A percentile compares a stretch with the other conserved stretches of the same genome.
Conservation (phyloP, 768 basidiomycete species). For the Boletus rufocinnamomeus region DNA sequence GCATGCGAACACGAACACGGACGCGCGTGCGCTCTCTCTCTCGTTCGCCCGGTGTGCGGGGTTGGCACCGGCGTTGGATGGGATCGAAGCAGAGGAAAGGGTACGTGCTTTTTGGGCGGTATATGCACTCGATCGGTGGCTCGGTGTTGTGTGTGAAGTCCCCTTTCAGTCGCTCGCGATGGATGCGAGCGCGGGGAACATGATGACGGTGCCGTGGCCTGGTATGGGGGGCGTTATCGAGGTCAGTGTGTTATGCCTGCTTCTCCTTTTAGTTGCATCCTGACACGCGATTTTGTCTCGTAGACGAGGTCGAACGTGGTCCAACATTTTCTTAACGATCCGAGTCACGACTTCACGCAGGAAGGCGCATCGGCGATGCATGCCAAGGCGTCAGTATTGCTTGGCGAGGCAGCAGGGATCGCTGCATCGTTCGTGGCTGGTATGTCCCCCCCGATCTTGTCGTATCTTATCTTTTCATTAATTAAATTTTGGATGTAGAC, state of each 20-base stretch:
- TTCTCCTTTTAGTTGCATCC: neutral
- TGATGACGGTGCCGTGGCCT: slow-evolving; percentile 48
- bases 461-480: neutral
- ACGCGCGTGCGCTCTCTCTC: slow-evolving; percentile 6
- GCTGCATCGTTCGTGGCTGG: slow-evolving; percentile 31
- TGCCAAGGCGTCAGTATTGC: slow-evolving; percentile 37
- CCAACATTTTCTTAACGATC: slow-evolving; percentile 21
- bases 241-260: slow-evolving; percentile 5
- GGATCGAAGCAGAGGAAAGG: slow-evolving; percentile 40
- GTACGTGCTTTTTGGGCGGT: slow-evolving; percentile 43
- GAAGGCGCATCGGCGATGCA: slow-evolving; percentile 17
- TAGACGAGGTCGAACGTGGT: slow-evolving; percentile 17
- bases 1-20: neutral
- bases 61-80: slow-evolving; percentile 37
- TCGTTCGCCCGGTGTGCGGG: slow-evolving; percentile 9
- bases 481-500: slow-evolving; percentile 31
- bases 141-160: slow-evolving; percentile 32
- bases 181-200: slow-evolving; percentile 27
- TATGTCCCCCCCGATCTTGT: slow-evolving; percentile 15
- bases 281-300: neutral
- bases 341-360: slow-evolving; percentile 8
- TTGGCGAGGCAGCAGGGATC: slow-evolving; percentile 36
- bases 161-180: slow-evolving; percentile 21
- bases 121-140: slow-evolving; percentile 37
- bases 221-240: slow-evolving; percentile 11